A percentile compares a stretch with the other conserved stretches of the same genome.
phyloP scores from a whole-genome alignment of 2,329 filamentous ascomycete genomes.

The Colletotrichum musae region DNA sequence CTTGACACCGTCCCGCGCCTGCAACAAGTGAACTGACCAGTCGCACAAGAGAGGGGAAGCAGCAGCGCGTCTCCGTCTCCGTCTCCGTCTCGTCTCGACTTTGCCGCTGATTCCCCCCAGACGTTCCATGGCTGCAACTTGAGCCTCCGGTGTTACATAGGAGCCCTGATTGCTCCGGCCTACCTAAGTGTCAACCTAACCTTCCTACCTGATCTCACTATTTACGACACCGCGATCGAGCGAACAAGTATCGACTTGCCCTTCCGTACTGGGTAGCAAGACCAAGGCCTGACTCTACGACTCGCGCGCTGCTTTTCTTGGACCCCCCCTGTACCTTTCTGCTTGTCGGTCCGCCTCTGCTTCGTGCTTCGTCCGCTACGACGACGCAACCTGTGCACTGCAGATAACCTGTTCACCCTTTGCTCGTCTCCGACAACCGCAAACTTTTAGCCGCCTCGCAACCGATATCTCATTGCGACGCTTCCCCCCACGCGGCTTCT shows the following conservation, averaged over 20 bases:
- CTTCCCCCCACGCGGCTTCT: background rate
- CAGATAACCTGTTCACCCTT: constrained; percentile 21
- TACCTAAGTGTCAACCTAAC: no score
- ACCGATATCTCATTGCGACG: constrained; percentile 17
- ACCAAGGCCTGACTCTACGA: constrained; percentile 18
- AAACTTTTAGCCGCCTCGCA: constrained; percentile 25
- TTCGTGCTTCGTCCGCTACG: constrained; percentile 12
- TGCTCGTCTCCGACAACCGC: constrained; percentile 17
- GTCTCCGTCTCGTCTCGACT: constrained; percentile 2
- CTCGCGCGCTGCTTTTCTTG: constrained; percentile 29
- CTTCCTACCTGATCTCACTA: no score
- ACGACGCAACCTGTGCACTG: constrained; percentile 22
- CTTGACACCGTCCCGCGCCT: background rate
- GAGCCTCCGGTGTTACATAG: background rate
- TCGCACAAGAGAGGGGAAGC: constrained; percentile 37
- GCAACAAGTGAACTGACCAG: background rate
- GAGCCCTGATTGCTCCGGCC: background rate
- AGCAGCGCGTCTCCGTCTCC: background rate
- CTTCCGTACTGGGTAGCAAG: background rate
- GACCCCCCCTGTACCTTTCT: background rate
- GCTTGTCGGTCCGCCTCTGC: constrained; percentile 6
- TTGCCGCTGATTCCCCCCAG: constrained; percentile 18
- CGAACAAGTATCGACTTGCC: no score
- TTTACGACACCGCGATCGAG: no score
- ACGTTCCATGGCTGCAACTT: background rate